Conservation (phyloP, 2,329 filamentous ascomycete species). For the Monosporascus ibericus region DNA sequence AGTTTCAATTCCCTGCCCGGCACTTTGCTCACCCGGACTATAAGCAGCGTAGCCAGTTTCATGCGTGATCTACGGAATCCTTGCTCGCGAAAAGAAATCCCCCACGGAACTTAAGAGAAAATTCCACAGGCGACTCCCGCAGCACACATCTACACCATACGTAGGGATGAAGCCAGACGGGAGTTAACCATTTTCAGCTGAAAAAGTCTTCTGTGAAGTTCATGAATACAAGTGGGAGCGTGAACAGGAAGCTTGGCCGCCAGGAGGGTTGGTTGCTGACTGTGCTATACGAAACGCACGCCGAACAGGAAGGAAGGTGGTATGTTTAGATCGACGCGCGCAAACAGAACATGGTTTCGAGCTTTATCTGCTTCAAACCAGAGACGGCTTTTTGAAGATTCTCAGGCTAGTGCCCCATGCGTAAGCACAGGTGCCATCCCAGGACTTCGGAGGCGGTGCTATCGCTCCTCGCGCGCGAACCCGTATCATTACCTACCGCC, state of each 20-base stretch:
- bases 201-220: background rate
- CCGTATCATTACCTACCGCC: too few species aligned
- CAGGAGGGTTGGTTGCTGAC: too few species aligned
- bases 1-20: too few species aligned
- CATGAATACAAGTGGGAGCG: too few species aligned
- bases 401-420: background rate
- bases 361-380: background rate
- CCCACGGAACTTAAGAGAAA: background rate
- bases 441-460: background rate
- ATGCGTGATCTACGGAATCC: background rate
- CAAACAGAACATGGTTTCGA: background rate
- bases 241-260: background rate
- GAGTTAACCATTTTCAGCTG: background rate
- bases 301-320: too few species aligned
- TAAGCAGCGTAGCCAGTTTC: too few species aligned
- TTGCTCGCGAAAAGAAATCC: background rate
- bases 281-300: too few species aligned
- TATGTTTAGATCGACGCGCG: background rate
- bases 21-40: too few species aligned
- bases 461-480: too few species aligned
- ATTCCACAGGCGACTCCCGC: background rate
- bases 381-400: too few species aligned
- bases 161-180: background rate
- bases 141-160: background rate
- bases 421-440: background rate